Conservation (phyloP, 306 rosid species). For the Vigna reflexopilosa region DNA sequence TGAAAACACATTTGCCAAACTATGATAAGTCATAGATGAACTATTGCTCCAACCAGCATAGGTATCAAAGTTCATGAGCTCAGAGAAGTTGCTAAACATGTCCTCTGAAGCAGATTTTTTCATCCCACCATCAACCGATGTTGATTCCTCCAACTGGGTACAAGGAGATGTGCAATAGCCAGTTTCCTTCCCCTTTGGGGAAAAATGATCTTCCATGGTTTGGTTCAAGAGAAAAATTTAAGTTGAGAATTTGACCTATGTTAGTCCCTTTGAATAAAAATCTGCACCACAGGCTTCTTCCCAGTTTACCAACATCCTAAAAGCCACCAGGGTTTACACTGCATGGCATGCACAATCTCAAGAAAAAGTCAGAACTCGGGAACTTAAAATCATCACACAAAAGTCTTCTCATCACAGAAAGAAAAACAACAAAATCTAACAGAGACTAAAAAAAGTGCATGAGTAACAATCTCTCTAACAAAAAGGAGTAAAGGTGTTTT, state of each 20-base stretch:
- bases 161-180: constrained; percentile 55
- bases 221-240: constrained; percentile 39
- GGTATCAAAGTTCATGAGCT: constrained; percentile 72
- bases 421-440: constrained; percentile 18
- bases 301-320: constrained; percentile 34
- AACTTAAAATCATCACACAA: constrained; percentile 19
- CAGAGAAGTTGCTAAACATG: constrained; percentile 59
- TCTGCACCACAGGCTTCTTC: constrained; percentile 38
- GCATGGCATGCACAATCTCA: constrained; percentile 9
- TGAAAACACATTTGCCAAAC: constrained; percentile 55
- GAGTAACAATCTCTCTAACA: no score
- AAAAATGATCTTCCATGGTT: constrained; percentile 64
- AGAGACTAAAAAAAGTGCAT: background rate
- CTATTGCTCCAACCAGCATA: constrained; percentile 80
- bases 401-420: background rate
- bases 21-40: constrained; percentile 52
- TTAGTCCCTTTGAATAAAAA: constrained; percentile 33
- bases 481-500: no score
- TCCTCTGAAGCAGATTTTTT: constrained; percentile 62
- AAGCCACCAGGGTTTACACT: constrained; percentile 33
- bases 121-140: constrained; percentile 55
- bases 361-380: constrained; percentile 4
- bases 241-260: constrained; percentile 34
- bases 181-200: constrained; percentile 51
- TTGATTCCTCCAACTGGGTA: constrained; percentile 55